These are phyloP conservation scores for Lagenaria siceraria DNA, from an alignment of 306 rosid genomes.

Conservation along the genomic window DNA sequence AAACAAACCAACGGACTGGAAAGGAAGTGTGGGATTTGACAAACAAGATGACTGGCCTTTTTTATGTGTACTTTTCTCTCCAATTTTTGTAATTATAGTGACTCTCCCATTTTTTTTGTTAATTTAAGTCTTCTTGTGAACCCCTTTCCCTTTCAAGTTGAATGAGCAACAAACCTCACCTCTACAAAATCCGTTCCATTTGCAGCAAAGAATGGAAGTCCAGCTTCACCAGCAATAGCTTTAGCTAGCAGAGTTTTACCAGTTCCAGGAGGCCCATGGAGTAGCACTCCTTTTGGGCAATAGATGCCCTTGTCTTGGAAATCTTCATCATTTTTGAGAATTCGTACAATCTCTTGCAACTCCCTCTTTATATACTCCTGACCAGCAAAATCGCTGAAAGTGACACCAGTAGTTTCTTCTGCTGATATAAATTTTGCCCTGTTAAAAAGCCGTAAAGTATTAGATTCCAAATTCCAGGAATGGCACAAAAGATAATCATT, in stretches of 20 bases:
- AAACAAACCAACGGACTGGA: neutral
- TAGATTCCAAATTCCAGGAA: constrained; percentile 28
- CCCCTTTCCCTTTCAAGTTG: neutral
- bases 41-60: neutral
- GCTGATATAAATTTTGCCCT: constrained; percentile 98
- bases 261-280: constrained; percentile 99
- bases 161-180: constrained; percentile 33
- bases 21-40: neutral
- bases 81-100: neutral
- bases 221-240: constrained; percentile 99
- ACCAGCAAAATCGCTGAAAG: constrained; percentile 98
- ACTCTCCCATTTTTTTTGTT: neutral
- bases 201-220: constrained; percentile 93
- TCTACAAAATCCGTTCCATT: constrained; percentile 98
- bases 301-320: constrained; percentile 90
- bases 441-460: constrained; percentile 30
- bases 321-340: constrained; percentile 83
- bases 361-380: constrained; percentile 97
- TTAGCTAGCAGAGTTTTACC: constrained; percentile 96
- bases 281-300: constrained; percentile 97
- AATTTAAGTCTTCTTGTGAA: neutral
- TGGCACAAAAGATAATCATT: neutral
- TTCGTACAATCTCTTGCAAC: constrained; percentile 86
- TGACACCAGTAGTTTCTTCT: constrained; percentile 91
- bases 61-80: neutral